These are phyloP conservation scores for Aspergillus novofumigatus DNA, from an alignment of 2,329 filamentous ascomycete genomes.

Conservation along the genomic window DNA sequence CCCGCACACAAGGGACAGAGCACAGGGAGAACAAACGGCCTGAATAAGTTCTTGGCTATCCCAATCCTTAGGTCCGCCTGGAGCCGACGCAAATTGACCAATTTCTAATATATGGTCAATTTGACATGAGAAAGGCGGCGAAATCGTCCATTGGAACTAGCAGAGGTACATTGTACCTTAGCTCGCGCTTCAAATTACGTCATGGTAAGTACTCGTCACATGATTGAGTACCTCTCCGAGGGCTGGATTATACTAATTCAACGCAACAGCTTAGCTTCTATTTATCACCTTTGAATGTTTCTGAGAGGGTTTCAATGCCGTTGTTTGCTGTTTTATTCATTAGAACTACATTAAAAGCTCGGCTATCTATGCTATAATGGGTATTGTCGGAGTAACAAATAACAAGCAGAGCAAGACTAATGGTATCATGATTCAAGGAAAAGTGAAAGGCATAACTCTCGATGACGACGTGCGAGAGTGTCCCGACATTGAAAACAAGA, in stretches of 20 bases:
- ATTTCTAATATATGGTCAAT: neutral
- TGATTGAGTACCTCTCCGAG: too few species aligned
- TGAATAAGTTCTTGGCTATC: neutral
- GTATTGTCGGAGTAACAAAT: constrained; percentile 14
- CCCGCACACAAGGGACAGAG: neutral
- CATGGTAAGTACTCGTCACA: neutral
- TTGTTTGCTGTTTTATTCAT: constrained; percentile 2
- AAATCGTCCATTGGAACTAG: neutral
- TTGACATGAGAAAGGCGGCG: neutral
- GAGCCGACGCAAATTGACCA: neutral
- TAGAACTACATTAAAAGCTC: constrained; percentile 18
- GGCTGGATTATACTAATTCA: neutral
- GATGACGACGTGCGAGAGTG: constrained; percentile 3
- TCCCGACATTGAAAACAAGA: neutral
- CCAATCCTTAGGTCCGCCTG: neutral
- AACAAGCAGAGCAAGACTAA: constrained; percentile 1
- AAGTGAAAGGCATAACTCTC: constrained; percentile 5
- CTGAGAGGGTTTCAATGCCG: neutral
- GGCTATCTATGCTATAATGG: constrained; percentile 17
- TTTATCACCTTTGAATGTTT: neutral
- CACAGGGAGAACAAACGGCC: neutral
- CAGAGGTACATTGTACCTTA: neutral
- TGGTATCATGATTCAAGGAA: constrained; percentile 18
- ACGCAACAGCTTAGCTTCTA: neutral
- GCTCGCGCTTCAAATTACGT: neutral